These are phyloP conservation scores for Spatholobus suberectus DNA, from an alignment of 306 rosid genomes.

Conservation along the genomic window DNA sequence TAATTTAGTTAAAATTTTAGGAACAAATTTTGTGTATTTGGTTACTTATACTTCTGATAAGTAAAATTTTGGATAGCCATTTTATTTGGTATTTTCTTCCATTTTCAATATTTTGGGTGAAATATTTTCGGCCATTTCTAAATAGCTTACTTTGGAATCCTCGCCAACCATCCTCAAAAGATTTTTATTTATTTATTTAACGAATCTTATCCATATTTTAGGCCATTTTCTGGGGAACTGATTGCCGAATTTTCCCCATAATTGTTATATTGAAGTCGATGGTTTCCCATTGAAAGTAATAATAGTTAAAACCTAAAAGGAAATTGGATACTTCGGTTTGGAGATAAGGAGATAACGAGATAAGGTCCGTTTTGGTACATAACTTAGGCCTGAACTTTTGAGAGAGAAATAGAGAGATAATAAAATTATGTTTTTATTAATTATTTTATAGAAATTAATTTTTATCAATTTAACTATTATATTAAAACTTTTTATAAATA, in stretches of 20 bases:
- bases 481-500: too few species aligned
- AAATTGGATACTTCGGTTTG: neutral
- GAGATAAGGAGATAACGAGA: slow-evolving; percentile 18
- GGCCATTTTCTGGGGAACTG: neutral
- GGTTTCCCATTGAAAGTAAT: neutral
- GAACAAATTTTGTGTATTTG: neutral
- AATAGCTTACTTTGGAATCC: neutral
- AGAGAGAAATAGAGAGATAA: neutral
- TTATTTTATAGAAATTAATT: neutral
- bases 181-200: neutral
- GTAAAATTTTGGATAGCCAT: neutral
- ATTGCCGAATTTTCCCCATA: neutral
- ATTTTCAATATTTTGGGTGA: neutral
- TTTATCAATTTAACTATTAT: neutral
- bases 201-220: slow-evolving; percentile 21
- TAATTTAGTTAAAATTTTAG: neutral
- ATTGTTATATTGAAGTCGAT: slow-evolving; percentile 14
- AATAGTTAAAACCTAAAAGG: neutral
- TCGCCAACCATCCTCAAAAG: neutral
- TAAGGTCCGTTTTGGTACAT: neutral
- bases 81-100: neutral
- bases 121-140: neutral
- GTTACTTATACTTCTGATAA: neutral
- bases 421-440: neutral
- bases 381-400: neutral